phyloP scores from a whole-genome alignment of 257 asterid genomes.

The Solanum lycopersicoides region DNA sequence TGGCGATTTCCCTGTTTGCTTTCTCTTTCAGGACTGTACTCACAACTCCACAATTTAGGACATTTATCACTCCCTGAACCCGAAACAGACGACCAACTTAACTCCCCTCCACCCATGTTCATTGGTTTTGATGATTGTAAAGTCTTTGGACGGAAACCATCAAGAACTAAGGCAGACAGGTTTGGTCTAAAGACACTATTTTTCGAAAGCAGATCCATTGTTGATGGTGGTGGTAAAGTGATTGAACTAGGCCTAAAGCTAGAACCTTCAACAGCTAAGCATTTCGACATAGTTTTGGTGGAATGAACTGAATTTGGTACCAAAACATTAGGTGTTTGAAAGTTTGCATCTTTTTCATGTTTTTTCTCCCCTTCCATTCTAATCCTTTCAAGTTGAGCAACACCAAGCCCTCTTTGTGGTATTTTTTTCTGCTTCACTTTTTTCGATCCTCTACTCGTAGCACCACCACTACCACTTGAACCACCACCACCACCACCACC shows the following conservation, averaged over 20 bases:
- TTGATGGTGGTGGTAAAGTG: conserved; percentile 15
- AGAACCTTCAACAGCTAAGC: conserved; percentile 16
- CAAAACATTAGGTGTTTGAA: conserved; percentile 24
- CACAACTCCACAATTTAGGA: conserved; percentile 39
- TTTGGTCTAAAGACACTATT: conserved; percentile 16
- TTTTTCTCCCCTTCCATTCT: conserved; percentile 50
- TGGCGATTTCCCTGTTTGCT: conserved; percentile 15
- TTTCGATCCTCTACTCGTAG: conserved; percentile 27
- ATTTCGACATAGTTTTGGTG: conserved; percentile 15
- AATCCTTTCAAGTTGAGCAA: conserved; percentile 90
- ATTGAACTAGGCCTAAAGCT: conserved; percentile 26
- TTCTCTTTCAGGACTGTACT: conserved; percentile 26
- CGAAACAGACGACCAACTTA: conserved; percentile 12
- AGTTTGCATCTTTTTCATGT: conserved; percentile 36
- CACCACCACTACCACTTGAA: background rate
- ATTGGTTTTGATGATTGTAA: conserved; percentile 24
- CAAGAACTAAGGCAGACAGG: conserved; percentile 20
- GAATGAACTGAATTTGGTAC: conserved; percentile 15
- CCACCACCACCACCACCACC: background rate
- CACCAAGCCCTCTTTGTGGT: conserved; percentile 94
- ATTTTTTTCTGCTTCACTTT: conserved; percentile 63
- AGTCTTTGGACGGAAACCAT: conserved; percentile 15
- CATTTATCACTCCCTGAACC: conserved; percentile 23
- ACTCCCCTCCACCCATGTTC: conserved; percentile 16
- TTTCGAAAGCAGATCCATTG: conserved; percentile 27